A percentile compares a stretch with the other conserved stretches of the same genome.
Evolutionary conservation across 2,329 filamentous ascomycete genomes (phyloP).

Genomic region (Akanthomyces dipterigenus): DNA sequence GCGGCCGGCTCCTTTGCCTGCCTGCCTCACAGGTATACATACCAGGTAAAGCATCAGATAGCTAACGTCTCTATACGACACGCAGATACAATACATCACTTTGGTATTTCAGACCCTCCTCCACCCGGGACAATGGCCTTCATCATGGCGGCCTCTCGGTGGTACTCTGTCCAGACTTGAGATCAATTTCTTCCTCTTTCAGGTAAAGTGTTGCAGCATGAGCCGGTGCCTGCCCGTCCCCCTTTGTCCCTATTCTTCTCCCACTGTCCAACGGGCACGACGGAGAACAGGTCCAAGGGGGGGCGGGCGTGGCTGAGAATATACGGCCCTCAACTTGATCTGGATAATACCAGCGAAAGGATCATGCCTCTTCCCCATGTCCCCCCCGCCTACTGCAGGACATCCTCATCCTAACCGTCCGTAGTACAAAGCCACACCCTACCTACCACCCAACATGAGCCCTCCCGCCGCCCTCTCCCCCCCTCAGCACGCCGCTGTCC

Average conservation of each 20-base stretch:
- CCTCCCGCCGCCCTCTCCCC: constrained; percentile 65
- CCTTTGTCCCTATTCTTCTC: background rate
- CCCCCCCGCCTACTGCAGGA: constrained; percentile 30
- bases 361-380: constrained; percentile 70
- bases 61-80: constrained; percentile 2
- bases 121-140: constrained; percentile 13
- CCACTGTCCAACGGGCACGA: constrained; percentile 21
- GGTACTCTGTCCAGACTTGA: constrained; percentile 30
- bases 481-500: constrained; percentile 42
- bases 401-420: constrained; percentile 23
- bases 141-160: constrained; percentile 29
- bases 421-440: constrained; percentile 13
- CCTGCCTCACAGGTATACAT: background rate
- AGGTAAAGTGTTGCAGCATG: constrained; percentile 49
- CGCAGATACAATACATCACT: background rate
- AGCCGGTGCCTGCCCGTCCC: constrained; percentile 48
- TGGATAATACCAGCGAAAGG: constrained; percentile 99
- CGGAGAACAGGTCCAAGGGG: background rate
- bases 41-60: background rate
- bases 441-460: constrained; percentile 57
- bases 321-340: constrained; percentile 94
- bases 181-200: constrained; percentile 23
- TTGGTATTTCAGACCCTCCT: constrained; percentile 1
- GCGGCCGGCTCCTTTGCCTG: background rate
- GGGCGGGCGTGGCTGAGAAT: constrained; percentile 58